Evolutionary conservation across 306 rosid genomes (phyloP), one percentile per base, ranked within the genome.

Genomic region (Cyclanthera cordifolia): DNA sequence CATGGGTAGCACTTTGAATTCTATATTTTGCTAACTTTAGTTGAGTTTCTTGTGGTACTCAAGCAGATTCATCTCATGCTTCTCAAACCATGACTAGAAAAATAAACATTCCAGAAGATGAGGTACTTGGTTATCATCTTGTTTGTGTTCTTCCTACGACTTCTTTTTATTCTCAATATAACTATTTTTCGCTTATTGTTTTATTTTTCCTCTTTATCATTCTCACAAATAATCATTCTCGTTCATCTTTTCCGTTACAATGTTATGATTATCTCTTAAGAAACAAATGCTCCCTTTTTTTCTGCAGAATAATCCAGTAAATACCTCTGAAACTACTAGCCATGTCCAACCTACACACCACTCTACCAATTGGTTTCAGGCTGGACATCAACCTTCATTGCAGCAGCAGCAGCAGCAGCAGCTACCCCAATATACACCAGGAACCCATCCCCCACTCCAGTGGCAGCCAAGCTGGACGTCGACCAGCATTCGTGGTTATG

Each of bases 251-350:
- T n/a, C n/a, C n/a, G n/a, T n/a, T n/a, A n/a, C n/a, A n/a, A n/a
- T n/a, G n/a, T n/a, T n/a, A n/a, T n/a, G n/a, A n/a, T n/a, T n/a
- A 70, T 43, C 12, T 41, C 19, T 52, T 52, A 6, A 48, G 37
- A 51, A 53, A 10, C 48, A 32, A 41, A 53, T 57, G 30, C 49
- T 56, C 73, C 60, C n/a, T 23, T 70, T 53, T 23, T 70, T 53
- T 6, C 49, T 79, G 74, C 80, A 83, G 87, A 83, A 83, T 72
- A 82, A 78, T 39, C 45, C 80, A 27, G 72, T 77, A 37, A 82
- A 76, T 39, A 17, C 83, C 1, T 53, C 82, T 57, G 80, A 79
- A 64, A 43, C 74, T 17, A 80, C 74, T 74, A 72, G 76, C 80
- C 77, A 77, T 61, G 56, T 51, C 25, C 84, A 79, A 46, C 76